Evolutionary conservation across 208 protist genomes (phyloP).

Genomic region (Angomonas ambiguus): DNA sequence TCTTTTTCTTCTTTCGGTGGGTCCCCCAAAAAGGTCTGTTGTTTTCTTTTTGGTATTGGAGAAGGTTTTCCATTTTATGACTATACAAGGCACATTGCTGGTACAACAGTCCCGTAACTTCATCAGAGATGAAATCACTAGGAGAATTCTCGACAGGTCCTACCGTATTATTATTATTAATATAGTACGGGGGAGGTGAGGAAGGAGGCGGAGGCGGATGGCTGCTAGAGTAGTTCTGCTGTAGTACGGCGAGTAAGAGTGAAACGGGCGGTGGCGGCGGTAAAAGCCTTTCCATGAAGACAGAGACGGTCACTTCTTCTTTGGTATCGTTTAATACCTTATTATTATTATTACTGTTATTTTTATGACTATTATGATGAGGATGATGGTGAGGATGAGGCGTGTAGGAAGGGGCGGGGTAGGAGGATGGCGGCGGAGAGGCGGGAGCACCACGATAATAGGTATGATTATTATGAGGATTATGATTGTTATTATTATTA

Average conservation of each 20-base stretch:
- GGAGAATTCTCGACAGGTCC: no score
- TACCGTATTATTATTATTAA: no score
- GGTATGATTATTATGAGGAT: not conserved
- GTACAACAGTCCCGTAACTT: no score
- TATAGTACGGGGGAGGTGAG: no score
- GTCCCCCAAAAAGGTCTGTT: no score
- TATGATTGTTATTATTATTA: not conserved
- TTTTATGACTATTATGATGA: not conserved
- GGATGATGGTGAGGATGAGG: no score
- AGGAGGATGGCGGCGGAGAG: not conserved
- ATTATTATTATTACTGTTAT: slow-evolving; percentile 2
- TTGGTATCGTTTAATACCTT: not conserved
- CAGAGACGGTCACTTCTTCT: not conserved
- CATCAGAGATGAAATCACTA: no score
- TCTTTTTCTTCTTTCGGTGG: not conserved
- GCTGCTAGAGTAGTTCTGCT: no score
- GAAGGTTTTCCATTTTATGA: no score
- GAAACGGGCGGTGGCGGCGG: not conserved
- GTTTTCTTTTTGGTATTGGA: no score
- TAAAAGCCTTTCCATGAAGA: not conserved
- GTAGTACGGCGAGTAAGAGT: not conserved
- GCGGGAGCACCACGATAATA: not conserved
- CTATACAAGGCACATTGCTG: no score
- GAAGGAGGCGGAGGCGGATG: no score
- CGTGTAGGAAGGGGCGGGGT: not conserved